Conservation (phyloP, 352 stramenopile genomes). For the Phytopythium boreale region DNA sequence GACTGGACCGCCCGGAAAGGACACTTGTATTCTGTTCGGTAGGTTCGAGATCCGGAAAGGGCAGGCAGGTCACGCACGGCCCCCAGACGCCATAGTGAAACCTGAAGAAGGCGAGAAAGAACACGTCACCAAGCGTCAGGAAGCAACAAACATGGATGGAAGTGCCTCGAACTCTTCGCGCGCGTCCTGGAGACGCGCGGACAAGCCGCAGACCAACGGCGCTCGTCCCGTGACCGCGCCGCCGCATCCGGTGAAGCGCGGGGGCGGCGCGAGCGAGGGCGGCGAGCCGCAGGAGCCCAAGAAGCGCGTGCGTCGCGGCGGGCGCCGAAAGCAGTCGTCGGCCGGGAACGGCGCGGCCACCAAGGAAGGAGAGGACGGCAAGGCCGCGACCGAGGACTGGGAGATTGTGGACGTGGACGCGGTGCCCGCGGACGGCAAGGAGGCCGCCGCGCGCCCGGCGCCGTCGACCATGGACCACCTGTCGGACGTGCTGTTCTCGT, state of each 20-base stretch:
- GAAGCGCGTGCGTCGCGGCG: conserved; percentile 46
- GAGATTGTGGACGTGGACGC: conserved; percentile 7
- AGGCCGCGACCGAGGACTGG: conserved; percentile 2
- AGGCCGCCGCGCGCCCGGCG: conserved; percentile 1
- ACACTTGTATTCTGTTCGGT: neutral
- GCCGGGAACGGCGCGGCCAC: conserved; percentile 8
- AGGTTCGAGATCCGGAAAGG: neutral
- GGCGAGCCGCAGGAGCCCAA: conserved; percentile 36
- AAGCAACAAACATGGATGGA: conserved; percentile 1
- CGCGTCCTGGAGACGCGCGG: neutral
- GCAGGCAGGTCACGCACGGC: conserved; percentile 2
- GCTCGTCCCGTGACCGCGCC: neutral
- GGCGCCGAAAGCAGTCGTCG: conserved; percentile 30
- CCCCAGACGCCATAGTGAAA: neutral
- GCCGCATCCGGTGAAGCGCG: conserved; percentile 12
- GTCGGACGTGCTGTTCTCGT: conserved; percentile 52
- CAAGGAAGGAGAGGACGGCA: neutral
- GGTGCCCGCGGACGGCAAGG: neutral
- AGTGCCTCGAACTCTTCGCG: neutral
- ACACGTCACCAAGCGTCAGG: neutral
- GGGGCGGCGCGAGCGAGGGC: conserved; percentile 28
- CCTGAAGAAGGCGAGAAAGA: neutral
- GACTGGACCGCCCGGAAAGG: neutral
- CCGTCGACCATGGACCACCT: conserved; percentile 43
- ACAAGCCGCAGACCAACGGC: conserved; percentile 1